A percentile compares a stretch with the other conserved stretches of the same genome.
phyloP scores from a whole-genome alignment of 2,329 filamentous ascomycete species.

The Trichoderma brevicompactum region DNA sequence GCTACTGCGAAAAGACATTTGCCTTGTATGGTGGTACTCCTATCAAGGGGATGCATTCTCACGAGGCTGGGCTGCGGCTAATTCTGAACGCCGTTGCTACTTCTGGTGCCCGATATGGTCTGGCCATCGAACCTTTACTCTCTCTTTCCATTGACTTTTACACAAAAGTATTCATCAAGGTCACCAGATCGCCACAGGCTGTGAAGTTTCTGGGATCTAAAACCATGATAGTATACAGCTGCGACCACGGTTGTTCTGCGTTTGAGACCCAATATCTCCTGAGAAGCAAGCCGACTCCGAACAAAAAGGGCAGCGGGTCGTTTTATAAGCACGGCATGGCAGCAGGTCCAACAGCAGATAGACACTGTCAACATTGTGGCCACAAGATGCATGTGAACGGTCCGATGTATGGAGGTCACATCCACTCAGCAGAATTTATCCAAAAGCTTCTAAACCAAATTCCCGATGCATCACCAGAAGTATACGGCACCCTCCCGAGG shows the following conservation, averaged over 20 bases:
- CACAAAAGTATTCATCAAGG: constrained; percentile 81
- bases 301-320: constrained; percentile 70
- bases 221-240: constrained; percentile 91
- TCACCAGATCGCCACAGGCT: constrained; percentile 77
- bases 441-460: constrained; percentile 75
- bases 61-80: constrained; percentile 86
- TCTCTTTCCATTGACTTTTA: constrained; percentile 98
- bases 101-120: constrained; percentile 80
- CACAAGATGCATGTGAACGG: constrained; percentile 85
- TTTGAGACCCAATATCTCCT: constrained; percentile 84
- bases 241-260: constrained; percentile 87
- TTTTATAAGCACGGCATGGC: constrained; percentile 81
- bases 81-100: constrained; percentile 82
- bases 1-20: constrained; percentile 92
- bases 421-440: constrained; percentile 86
- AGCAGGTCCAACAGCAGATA: constrained; percentile 68
- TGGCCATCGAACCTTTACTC: constrained; percentile 86
- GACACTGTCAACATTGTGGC: constrained; percentile 80
- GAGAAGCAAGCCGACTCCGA: constrained; percentile 66
- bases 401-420: constrained; percentile 90
- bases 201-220: constrained; percentile 92
- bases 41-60: constrained; percentile 80
- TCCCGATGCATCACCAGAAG: constrained; percentile 65
- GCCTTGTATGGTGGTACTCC: constrained; percentile 92
- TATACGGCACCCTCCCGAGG: constrained; percentile 79